Evolutionary conservation across 2,329 filamentous ascomycete species (phyloP).

Genomic region (Aureobasidium sp.): DNA sequence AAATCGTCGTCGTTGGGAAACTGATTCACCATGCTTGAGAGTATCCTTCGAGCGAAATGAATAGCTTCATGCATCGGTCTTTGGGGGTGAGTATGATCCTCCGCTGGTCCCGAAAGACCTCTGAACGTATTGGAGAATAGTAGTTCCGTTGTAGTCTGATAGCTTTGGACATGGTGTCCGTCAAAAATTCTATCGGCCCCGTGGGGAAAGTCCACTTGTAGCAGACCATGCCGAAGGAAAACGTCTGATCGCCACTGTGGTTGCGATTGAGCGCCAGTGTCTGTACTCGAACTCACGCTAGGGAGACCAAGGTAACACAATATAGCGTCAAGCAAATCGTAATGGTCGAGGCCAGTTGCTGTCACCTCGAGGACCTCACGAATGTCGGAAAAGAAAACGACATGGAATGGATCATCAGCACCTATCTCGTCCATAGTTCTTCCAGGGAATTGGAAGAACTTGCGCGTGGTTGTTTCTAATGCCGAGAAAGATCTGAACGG

Average conservation of each 20-base stretch:
- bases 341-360: slow-evolving; percentile 31
- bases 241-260: slow-evolving; percentile 3
- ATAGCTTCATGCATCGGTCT: neutral
- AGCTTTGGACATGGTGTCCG: neutral
- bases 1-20: slow-evolving; percentile 45
- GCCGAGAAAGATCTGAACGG: slow-evolving; percentile 40
- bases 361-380: slow-evolving; percentile 50
- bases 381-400: slow-evolving; percentile 75
- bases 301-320: slow-evolving; percentile 43
- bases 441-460: slow-evolving; percentile 55
- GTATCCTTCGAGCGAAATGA: slow-evolving; percentile 37
- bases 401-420: slow-evolving; percentile 62
- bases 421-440: slow-evolving; percentile 66
- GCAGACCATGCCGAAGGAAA: slow-evolving; percentile 3
- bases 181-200: neutral
- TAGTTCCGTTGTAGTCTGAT: slow-evolving; percentile 10
- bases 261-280: neutral
- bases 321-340: slow-evolving; percentile 61
- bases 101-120: neutral
- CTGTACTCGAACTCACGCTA: slow-evolving; percentile 30
- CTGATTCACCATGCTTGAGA: slow-evolving; percentile 51
- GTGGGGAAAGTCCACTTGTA: neutral
- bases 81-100: neutral
- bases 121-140: slow-evolving; percentile 15
- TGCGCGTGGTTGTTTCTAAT: slow-evolving; percentile 48